A percentile compares a stretch with the other conserved stretches of the same genome.
phyloP scores from a whole-genome alignment of 2,329 filamentous ascomycete genomes.

The Keithomyces neogunnii region DNA sequence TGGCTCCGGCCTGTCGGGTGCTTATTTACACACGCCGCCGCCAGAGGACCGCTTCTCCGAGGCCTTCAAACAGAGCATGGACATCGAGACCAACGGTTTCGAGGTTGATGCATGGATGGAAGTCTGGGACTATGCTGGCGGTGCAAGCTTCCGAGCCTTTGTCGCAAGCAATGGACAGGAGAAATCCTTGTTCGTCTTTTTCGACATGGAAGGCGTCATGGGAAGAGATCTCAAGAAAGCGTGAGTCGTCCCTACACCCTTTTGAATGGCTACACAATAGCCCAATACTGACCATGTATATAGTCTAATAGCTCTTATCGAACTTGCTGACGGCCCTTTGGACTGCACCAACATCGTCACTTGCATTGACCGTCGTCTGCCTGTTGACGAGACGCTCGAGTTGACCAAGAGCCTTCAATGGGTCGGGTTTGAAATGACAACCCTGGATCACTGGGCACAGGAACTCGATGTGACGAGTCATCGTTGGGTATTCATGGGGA shows the following conservation, averaged over 20 bases:
- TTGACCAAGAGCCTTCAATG: slow-evolving; percentile 79
- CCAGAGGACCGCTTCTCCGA: slow-evolving; percentile 36
- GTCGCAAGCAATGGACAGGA: slow-evolving; percentile 61
- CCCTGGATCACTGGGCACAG: slow-evolving; percentile 66
- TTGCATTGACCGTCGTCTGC: slow-evolving; percentile 67
- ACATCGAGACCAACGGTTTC: slow-evolving; percentile 20
- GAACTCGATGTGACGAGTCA: slow-evolving; percentile 60
- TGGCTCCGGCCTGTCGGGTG: slow-evolving; percentile 84
- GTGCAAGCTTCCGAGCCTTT: slow-evolving; percentile 80
- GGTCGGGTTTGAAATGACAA: slow-evolving; percentile 83
- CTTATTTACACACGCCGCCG: slow-evolving; percentile 47
- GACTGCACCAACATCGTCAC: slow-evolving; percentile 70
- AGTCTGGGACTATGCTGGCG: slow-evolving; percentile 78
- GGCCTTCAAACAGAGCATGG: slow-evolving; percentile 21
- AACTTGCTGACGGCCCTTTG: slow-evolving; percentile 71
- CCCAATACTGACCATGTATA: slow-evolving; percentile 4
- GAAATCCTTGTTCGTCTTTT: slow-evolving; percentile 80
- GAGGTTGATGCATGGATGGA: slow-evolving; percentile 59
- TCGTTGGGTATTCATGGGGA: slow-evolving; percentile 78
- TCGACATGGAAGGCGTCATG: slow-evolving; percentile 60
- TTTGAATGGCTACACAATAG: neutral
- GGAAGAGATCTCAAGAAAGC: slow-evolving; percentile 78
- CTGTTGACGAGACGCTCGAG: slow-evolving; percentile 52
- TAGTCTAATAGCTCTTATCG: slow-evolving; percentile 82
- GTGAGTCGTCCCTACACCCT: slow-evolving; percentile 41